phyloP scores from a whole-genome alignment of 495 filamentous ascomycete genomes.

The Margaritispora aquatica region DNA sequence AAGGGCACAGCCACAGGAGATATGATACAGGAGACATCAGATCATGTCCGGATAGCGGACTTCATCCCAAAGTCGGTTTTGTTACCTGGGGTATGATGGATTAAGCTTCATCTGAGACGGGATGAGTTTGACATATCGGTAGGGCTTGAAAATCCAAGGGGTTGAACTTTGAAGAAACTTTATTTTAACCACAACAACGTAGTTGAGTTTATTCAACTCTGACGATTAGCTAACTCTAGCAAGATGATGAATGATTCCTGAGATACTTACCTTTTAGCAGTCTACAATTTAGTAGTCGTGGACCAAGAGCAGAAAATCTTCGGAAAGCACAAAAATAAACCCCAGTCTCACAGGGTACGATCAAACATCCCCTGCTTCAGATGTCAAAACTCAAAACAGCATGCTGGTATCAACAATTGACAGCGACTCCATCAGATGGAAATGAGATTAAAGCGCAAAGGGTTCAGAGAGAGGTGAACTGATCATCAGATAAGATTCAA shows the following conservation, averaged over 20 bases:
- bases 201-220: not conserved
- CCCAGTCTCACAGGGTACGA: not conserved
- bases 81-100: not conserved
- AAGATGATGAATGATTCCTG: too few species aligned
- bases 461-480: not conserved
- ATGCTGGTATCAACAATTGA: not conserved
- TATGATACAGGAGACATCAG: slow-evolving; percentile 2
- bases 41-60: not conserved
- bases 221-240: not conserved
- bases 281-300: too few species aligned
- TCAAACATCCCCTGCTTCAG: slow-evolving; percentile 1
- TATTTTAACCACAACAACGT: not conserved
- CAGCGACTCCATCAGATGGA: too few species aligned
- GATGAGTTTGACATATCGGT: not conserved
- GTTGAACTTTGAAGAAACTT: not conserved
- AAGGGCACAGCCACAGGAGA: slow-evolving; percentile 1
- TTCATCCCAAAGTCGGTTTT: not conserved
- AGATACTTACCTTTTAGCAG: too few species aligned
- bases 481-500: not conserved
- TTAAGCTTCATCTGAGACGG: slow-evolving; percentile 1
- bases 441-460: not conserved
- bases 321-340: not conserved
- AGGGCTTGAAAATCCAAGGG: not conserved
- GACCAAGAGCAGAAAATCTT: not conserved
- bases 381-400: slow-evolving; percentile 1